Evolutionary conservation across 257 asterid genomes (phyloP).

Genomic region (Linaria vulgaris): DNA sequence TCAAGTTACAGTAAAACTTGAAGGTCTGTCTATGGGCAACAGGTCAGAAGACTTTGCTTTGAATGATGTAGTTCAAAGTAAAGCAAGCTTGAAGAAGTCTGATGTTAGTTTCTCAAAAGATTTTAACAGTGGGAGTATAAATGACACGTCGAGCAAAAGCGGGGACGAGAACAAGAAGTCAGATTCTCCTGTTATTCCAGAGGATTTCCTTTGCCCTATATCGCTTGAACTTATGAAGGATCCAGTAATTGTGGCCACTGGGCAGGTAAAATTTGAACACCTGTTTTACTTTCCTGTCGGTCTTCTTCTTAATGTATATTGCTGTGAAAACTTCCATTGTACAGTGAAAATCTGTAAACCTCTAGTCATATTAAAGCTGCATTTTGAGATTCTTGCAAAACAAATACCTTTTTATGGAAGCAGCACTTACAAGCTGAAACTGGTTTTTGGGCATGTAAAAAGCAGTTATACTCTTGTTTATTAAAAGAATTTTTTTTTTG

Average conservation of each 20-base stretch:
- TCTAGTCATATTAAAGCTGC: too few species aligned
- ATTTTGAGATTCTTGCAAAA: too few species aligned
- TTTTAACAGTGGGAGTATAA: constrained; percentile 33
- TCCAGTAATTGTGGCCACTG: constrained; percentile 94
- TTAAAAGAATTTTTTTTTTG: too few species aligned
- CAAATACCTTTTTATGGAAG: too few species aligned
- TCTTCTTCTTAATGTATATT: too few species aligned
- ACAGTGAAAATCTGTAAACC: too few species aligned
- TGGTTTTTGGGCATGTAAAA: too few species aligned
- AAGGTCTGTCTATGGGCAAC: constrained; percentile 9
- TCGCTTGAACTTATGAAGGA: constrained; percentile 96
- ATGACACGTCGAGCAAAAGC: constrained; percentile 37
- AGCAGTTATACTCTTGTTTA: too few species aligned
- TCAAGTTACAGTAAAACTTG: constrained; percentile 40
- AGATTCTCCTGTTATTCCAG: constrained; percentile 65
- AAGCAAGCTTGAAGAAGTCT: constrained; percentile 32
- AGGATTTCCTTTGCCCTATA: constrained; percentile 86
- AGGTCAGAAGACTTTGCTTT: constrained; percentile 6
- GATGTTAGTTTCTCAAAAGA: constrained; percentile 31
- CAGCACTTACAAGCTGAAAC: too few species aligned
- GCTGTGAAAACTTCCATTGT: too few species aligned
- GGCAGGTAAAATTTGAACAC: constrained; percentile 42
- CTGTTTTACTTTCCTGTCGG: background rate
- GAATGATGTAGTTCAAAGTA: constrained; percentile 32
- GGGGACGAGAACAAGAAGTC: constrained; percentile 57